These are phyloP conservation scores for Rehmannia glutinosa DNA, from an alignment of 257 asterid species.

Conservation along the genomic window DNA sequence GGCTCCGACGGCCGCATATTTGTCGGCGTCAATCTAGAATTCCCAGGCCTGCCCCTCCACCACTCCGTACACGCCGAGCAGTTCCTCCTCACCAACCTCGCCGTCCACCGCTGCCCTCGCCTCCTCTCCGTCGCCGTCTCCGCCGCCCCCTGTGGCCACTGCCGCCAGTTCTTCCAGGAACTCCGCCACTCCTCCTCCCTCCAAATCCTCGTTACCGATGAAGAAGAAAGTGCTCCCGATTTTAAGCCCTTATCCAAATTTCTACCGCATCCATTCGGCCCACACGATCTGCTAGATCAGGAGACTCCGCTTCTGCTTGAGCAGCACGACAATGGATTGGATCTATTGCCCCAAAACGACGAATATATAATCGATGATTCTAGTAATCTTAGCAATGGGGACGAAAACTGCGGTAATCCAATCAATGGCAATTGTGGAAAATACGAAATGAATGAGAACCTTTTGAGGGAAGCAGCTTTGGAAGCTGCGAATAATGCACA, in stretches of 20 bases:
- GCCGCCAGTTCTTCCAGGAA: constrained; percentile 69
- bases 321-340: constrained; percentile 30
- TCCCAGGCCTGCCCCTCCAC: constrained; percentile 51
- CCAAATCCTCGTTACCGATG: constrained; percentile 29
- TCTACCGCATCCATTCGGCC: constrained; percentile 57
- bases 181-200: constrained; percentile 42
- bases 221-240: background rate
- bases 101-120: constrained; percentile 37
- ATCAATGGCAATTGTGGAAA: constrained; percentile 24
- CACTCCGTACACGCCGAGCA: constrained; percentile 71
- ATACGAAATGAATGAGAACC: constrained; percentile 1
- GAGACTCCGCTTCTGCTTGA: constrained; percentile 54
- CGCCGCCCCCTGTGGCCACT: constrained; percentile 73
- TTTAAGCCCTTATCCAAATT: constrained; percentile 40
- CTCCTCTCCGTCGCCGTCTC: constrained; percentile 51
- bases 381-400: background rate
- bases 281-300: constrained; percentile 40
- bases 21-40: constrained; percentile 58
- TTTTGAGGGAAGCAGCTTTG: constrained; percentile 31
- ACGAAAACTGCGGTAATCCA: constrained; percentile 11
- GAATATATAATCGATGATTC: background rate
- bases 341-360: background rate
- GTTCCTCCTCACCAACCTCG: constrained; percentile 46
- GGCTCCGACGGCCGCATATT: constrained; percentile 60
- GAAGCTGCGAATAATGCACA: constrained; percentile 59